Evolutionary conservation across 2,329 filamentous ascomycete genomes (phyloP).

Genomic region (Trichoderma simmonsii): DNA sequence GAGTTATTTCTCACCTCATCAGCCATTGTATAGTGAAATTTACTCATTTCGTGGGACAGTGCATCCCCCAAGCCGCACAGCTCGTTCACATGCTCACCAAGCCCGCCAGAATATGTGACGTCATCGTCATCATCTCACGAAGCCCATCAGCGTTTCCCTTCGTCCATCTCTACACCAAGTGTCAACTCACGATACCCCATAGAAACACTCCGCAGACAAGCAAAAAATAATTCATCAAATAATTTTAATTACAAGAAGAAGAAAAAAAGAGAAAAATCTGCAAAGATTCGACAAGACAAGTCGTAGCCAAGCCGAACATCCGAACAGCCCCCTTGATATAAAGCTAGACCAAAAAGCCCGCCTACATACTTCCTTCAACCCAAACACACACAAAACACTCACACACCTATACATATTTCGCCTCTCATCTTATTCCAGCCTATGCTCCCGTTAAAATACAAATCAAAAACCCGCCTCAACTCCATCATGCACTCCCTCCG

Average conservation of each 20-base stretch:
- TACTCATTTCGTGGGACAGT: neutral
- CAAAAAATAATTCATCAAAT: neutral
- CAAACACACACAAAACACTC: neutral
- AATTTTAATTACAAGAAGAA: neutral
- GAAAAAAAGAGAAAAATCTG: neutral
- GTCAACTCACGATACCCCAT: neutral
- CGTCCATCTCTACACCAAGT: neutral
- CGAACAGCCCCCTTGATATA: neutral
- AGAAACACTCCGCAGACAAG: neutral
- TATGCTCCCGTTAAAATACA: neutral
- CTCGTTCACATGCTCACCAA: neutral
- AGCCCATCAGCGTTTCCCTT: neutral
- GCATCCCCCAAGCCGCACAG: conserved; percentile 4
- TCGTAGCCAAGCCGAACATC: neutral
- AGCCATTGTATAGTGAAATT: neutral
- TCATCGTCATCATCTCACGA: conserved; percentile 15
- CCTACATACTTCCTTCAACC: neutral
- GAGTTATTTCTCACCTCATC: neutral
- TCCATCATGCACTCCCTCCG: conserved; percentile 15
- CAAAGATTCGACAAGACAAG: neutral
- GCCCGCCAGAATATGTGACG: neutral
- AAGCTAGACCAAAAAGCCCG: neutral
- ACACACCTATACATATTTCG: neutral
- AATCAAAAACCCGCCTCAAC: neutral
- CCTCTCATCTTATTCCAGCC: neutral